phyloP scores from a whole-genome alignment of 345 rosid genomes.

The Arabidopsis thaliana region TAIR10.1 NC_003075.7:9682001-9682500 shows the following conservation, averaged over 20 bases:
- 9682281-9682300: constrained; percentile 88
- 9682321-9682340: constrained; percentile 81
- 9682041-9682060: constrained; percentile 97
- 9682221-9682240: constrained; percentile 75
- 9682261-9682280: constrained; percentile 80
- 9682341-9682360: constrained; percentile 35
- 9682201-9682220: neutral
- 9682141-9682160: neutral
- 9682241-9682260: constrained; percentile 82
- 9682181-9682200: neutral
- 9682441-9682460: constrained; percentile 94
- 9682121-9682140: neutral
- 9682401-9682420: neutral
- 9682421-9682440: neutral
- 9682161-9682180: neutral
- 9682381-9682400: neutral
- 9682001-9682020: constrained; percentile 7
- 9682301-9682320: constrained; percentile 90
- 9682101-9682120: constrained; percentile 79
- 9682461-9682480: constrained; percentile 97
- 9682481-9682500: constrained; percentile 86
- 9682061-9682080: constrained; percentile 97
- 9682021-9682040: neutral
- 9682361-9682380: neutral
- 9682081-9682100: constrained; percentile 75